Evolutionary conservation across 371 early-diverging fungal species (phyloP).

Genomic region (Mucor irregularis): DNA sequence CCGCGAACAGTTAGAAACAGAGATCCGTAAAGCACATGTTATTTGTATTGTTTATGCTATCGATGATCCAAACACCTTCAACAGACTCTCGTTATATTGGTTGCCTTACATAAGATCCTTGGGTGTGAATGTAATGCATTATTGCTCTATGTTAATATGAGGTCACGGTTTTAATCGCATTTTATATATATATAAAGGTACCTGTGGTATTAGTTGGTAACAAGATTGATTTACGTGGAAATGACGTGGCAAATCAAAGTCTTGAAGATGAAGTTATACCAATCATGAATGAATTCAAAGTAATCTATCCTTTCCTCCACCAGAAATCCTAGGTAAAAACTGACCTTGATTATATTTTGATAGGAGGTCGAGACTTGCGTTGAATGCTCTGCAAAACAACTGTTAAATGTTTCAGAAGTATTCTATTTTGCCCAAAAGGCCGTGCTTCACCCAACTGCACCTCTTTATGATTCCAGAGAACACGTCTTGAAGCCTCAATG

Average conservation of each 20-base stretch:
- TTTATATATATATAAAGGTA: slow-evolving; percentile 54
- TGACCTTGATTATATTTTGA: background rate
- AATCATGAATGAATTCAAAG: slow-evolving; percentile 97
- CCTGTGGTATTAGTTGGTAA: slow-evolving; percentile 97
- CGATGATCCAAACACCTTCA: slow-evolving; percentile 80
- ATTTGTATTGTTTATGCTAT: slow-evolving; percentile 95
- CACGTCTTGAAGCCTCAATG: slow-evolving; percentile 92
- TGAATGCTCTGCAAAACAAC: slow-evolving; percentile 94
- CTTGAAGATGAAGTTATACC: slow-evolving; percentile 93
- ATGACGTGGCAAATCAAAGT: slow-evolving; percentile 75
- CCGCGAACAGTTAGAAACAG: slow-evolving; percentile 83
- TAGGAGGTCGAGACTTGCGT: slow-evolving; percentile 98
- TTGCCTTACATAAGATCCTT: slow-evolving; percentile 87
- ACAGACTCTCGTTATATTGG: slow-evolving; percentile 86
- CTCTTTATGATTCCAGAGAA: slow-evolving; percentile 91
- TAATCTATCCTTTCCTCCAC: slow-evolving; percentile 23
- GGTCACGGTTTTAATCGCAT: background rate
- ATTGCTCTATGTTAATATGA: background rate
- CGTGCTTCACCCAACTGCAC: slow-evolving; percentile 95
- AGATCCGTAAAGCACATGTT: slow-evolving; percentile 94
- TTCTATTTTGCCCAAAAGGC: slow-evolving; percentile 99
- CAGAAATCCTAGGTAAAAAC: background rate
- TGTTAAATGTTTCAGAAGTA: slow-evolving; percentile 95
- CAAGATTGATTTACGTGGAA: slow-evolving; percentile 90
- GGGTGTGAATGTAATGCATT: slow-evolving; percentile 79